Base-by-base conservation (phyloP, 208 protist species). In the Crithidia mellificae region DNA sequence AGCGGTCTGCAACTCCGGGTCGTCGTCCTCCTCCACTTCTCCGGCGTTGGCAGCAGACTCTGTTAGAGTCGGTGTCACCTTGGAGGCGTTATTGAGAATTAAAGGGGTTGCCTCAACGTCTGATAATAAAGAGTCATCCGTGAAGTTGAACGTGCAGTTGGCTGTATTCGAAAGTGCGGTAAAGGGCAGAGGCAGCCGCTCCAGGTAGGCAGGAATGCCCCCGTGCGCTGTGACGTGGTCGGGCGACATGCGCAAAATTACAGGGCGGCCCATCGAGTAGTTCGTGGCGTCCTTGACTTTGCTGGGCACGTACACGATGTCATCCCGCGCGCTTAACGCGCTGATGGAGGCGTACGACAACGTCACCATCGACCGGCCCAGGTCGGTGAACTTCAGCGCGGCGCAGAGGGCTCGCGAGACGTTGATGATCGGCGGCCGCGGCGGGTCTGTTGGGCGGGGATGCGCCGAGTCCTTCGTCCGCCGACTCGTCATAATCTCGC, bases 381-480 rank as follows among this genome's bases (percentile, higher is more conserved):
- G 58, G 30, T 74, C 59, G 5, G 52, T 61, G 43, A 55, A 66
- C 43, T 62, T 52, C 5, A 67, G 32, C 15, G 43, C 59, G 6
- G 59, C 68, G 34, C 68, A 67, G 20, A 57, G 41, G 52, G 43
- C 34, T 24, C 68, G 51, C 11, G 59, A 41, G 2, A 66, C 44
- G 29, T 59, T 57, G 2, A 27, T 17, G 19, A 47, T 39, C 2
- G 57, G 57, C 27, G 57, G 39, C 49, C 32, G 41, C 22, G 38
- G 57, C 14, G 52, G 17, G 50, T 65, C 39, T 1, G 20, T 25
- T 9, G 11, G n/a, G 4, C 8, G 29, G 7, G 46, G 57, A 27
- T 43, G 43, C 14, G 32, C 41, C 3, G 46, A 12, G 29, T 74
- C 36, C 25, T 27, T 61, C 8, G 12, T 49, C n/a, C 9, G 62